Evolutionary conservation across 2,329 filamentous ascomycete genomes (phyloP).

Genomic region (Ustilaginoidea virens): DNA sequence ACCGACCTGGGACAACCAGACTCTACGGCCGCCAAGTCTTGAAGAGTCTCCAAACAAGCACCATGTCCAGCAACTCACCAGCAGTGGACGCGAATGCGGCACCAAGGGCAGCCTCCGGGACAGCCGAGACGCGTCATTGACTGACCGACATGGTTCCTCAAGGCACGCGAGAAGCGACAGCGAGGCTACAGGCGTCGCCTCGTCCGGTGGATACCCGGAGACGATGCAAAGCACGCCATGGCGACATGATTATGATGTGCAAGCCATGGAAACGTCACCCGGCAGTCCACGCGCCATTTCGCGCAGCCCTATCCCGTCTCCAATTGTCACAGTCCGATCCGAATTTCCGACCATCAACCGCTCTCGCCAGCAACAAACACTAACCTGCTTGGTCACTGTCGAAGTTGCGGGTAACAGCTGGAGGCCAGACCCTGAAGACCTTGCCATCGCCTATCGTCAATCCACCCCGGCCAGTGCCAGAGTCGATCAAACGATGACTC

Average conservation of each 20-base stretch:
- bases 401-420: slow-evolving; percentile 90
- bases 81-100: slow-evolving; percentile 14
- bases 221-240: slow-evolving; percentile 55
- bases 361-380: slow-evolving; percentile 83
- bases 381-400: slow-evolving; percentile 87
- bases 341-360: slow-evolving; percentile 91
- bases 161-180: slow-evolving; percentile 66
- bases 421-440: slow-evolving; percentile 70
- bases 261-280: slow-evolving; percentile 83
- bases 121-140: slow-evolving; percentile 28
- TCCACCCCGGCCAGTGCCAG: slow-evolving; percentile 24
- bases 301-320: slow-evolving; percentile 79
- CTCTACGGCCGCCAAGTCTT: slow-evolving; percentile 37
- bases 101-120: slow-evolving; percentile 29
- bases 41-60: slow-evolving; percentile 22
- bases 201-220: slow-evolving; percentile 68
- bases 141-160: slow-evolving; percentile 29
- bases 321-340: slow-evolving; percentile 85
- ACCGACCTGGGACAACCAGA: slow-evolving; percentile 55
- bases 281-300: slow-evolving; percentile 55
- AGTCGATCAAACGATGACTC: slow-evolving; percentile 37
- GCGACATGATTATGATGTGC: slow-evolving; percentile 86
- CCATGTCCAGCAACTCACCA: slow-evolving; percentile 16
- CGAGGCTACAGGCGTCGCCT: slow-evolving; percentile 55
- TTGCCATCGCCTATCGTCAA: slow-evolving; percentile 44